Evolutionary conservation across 108 stramenopile genomes (phyloP), one percentile per base, ranked within the genome.

Genomic region (Mediolabrus comicus): DNA sequence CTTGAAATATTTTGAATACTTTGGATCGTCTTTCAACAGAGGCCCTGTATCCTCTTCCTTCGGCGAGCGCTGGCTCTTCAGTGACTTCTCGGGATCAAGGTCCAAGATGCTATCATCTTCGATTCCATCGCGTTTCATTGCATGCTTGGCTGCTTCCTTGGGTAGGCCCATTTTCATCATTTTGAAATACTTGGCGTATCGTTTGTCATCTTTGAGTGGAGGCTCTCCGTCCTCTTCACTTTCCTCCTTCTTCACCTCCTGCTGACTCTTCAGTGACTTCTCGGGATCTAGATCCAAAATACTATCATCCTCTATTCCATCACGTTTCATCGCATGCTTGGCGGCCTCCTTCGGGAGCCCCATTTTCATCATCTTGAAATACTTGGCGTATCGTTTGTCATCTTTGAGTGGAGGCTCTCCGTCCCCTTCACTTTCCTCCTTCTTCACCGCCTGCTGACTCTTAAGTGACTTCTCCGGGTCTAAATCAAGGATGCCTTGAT

Each of bases 331-430:
- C 3, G 88, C 84, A 72, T 86, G 74, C 58, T 73, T 64, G 13
- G 81, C 83, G 3, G 81, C 83, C 10, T 55, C 82, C 27, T 59
- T 70, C 2, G 79, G 85, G 12, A 89, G 26, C 9, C 88, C 88
- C 78, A 90, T 80, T 31, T 83, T 82, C 10, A 86, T 35, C 92
- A 94, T 94, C 61, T 85, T 87, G 64, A 83, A 87, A 46, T 87
- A 94, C 49, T 89, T 88, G 10, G 14, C 41, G 67, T 89, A 91
- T 27, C 69, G 63, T 10, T 80, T 82, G 69, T 89, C 89, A 16
- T 87, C 83, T 58, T 86, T 84, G 65, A 91, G 43, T 33, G 83
- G 77, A 14, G 77, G 76, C 7, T 56, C 83, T 11, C 52, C 60
- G 17, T 72, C 64, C 4, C 32, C 57, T 10, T 51, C 41, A 0